Evolutionary conservation across 371 early-diverging fungal species (phyloP).

Genomic region (Actinomucor elegans): DNA sequence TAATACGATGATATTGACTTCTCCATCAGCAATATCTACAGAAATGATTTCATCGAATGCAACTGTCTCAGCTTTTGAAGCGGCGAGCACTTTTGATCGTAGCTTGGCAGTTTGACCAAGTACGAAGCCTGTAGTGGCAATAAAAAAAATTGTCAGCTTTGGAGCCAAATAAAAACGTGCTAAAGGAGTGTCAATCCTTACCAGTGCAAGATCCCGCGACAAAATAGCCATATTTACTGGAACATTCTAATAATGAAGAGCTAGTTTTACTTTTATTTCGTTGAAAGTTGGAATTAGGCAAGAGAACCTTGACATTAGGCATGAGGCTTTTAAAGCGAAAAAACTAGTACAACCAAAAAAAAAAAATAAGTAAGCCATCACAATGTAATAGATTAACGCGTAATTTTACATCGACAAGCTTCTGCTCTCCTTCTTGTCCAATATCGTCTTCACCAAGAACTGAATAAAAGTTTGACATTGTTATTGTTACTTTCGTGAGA

Average conservation of each 20-base stretch:
- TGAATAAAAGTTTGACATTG: slow-evolving; percentile 7
- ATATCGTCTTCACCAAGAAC: slow-evolving; percentile 2
- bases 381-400: background rate
- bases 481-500: no score
- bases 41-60: slow-evolving; percentile 14
- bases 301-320: slow-evolving; percentile 37
- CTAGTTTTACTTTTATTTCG: slow-evolving; percentile 9
- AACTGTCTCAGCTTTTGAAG: slow-evolving; percentile 18
- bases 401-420: background rate
- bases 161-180: background rate
- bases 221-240: slow-evolving; percentile 45
- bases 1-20: slow-evolving; percentile 33
- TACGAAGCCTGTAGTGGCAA: slow-evolving; percentile 28
- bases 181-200: background rate
- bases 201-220: slow-evolving; percentile 37
- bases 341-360: slow-evolving; percentile 17
- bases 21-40: slow-evolving; percentile 13
- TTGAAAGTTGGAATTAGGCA: slow-evolving; percentile 27
- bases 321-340: slow-evolving; percentile 38
- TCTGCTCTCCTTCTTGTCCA: slow-evolving; percentile 1
- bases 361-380: background rate
- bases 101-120: slow-evolving; percentile 30
- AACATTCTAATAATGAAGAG: slow-evolving; percentile 35
- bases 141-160: background rate
- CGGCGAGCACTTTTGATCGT: slow-evolving; percentile 18